Base-by-base conservation (phyloP, 2,329 filamentous ascomycete species). In the Rhynchosporium graminicola region DNA sequence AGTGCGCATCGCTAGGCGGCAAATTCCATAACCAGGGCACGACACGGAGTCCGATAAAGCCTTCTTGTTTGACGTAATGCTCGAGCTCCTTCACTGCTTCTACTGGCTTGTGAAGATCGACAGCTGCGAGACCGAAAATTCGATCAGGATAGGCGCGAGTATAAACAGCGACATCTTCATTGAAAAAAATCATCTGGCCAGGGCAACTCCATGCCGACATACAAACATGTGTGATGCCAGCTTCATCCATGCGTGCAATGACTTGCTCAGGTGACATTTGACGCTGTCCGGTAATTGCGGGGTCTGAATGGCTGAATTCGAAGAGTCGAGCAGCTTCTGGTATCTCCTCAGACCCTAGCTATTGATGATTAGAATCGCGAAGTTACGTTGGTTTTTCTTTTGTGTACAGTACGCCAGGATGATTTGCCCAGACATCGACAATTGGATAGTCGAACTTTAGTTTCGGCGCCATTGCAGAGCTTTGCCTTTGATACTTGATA, bases 21-120 rank as follows among this genome's bases (percentile, higher is more conserved):
- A 71, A 58, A 57, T 63, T 65, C 70, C 70, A 72, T 42, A 71
- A 51, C 70, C 70, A 71, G 10, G 71, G 70, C 9, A 72, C 70
- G 29, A 72, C 61, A 8, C 70, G 50, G 28, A 72, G 38, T 20
- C 71, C 68, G 43, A 65, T 63, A 59, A 72, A 71, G n/a, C 68
- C 67, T 60, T 72, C 69, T 4, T 61, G 62, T 31, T 67, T 67
- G 20, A 72, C 69, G 45, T 71, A 72, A 48, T 71, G 63, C 52
- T 70, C 68, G 20, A 72, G 60, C 57, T 71, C 69, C 42, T 68
- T 68, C 36, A 72, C 71, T 5, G 66, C 68, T 15, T 38, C 46
- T 3, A 72, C 69, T 3, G 70, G 70, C 55, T 71, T 63, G 46
- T 62, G 69, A 33, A 72, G 64, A 58, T 72, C 61, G 20, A 71